Evolutionary conservation across 1,284 basidiomycete genomes (phyloP).

Genomic region (Irpex rosettiformis): DNA sequence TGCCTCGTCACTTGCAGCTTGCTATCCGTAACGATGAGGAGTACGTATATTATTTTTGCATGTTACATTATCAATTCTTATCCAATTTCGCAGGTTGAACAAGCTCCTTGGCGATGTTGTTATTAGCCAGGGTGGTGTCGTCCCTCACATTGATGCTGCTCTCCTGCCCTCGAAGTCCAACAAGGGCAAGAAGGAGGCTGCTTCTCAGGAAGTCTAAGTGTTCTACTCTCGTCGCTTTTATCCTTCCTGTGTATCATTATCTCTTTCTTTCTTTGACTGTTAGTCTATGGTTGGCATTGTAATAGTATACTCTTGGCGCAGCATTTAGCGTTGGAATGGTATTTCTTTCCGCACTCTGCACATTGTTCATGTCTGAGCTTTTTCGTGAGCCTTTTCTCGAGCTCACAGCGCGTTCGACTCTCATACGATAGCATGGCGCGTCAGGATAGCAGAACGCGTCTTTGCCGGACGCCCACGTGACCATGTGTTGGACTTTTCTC

Average conservation of each 20-base stretch:
- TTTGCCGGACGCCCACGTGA: conserved; percentile 6
- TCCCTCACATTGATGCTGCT: conserved; percentile 65
- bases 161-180: conserved; percentile 66
- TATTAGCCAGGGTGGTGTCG: conserved; percentile 84
- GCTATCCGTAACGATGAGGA: conserved; percentile 85
- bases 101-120: conserved; percentile 75
- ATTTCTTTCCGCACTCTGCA: too few species aligned
- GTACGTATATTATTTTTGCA: conserved; percentile 35
- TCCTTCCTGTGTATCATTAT: not conserved
- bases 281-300: conserved; percentile 1
- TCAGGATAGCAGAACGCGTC: not conserved
- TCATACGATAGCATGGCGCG: not conserved
- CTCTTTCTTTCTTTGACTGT: not conserved
- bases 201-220: conserved; percentile 37
- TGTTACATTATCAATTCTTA: not conserved
- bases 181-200: conserved; percentile 49
- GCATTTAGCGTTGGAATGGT: not conserved
- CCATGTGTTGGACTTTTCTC: conserved; percentile 11
- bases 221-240: not conserved
- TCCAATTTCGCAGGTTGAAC: conserved; percentile 44
- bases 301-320: not conserved
- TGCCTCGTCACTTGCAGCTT: conserved; percentile 82
- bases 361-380: not conserved
- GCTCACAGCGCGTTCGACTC: not conserved
- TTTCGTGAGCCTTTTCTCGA: not conserved